These are phyloP conservation scores for Anthostomella pinea DNA, from an alignment of 2,329 filamentous ascomycete species.

Conservation along the genomic window DNA sequence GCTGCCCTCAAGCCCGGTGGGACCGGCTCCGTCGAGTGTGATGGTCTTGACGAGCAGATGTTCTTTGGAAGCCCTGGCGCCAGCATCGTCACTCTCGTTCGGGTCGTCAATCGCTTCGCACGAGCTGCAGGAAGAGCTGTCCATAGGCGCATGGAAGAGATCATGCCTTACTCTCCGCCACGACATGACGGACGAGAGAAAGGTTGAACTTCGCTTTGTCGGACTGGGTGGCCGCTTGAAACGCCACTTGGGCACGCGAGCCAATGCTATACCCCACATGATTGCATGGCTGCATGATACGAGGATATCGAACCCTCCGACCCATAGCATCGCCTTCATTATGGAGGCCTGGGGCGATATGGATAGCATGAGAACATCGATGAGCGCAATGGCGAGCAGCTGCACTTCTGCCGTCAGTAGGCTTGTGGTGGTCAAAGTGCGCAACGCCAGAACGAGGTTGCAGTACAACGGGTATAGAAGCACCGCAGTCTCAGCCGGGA, in stretches of 20 bases:
- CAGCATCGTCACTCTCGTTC: slow-evolving; percentile 25
- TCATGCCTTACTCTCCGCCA: slow-evolving; percentile 47
- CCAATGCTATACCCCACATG: slow-evolving; percentile 79
- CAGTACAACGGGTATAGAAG: slow-evolving; percentile 82
- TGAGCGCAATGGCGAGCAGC: slow-evolving; percentile 75
- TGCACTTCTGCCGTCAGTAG: slow-evolving; percentile 84
- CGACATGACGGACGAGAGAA: slow-evolving; percentile 41
- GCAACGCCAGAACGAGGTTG: slow-evolving; percentile 68
- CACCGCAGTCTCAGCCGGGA: slow-evolving; percentile 57
- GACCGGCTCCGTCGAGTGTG: slow-evolving; percentile 13
- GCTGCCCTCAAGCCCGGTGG: slow-evolving; percentile 6
- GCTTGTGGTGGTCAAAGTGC: slow-evolving; percentile 84
- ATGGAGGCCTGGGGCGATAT: slow-evolving; percentile 80
- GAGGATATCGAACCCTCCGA: slow-evolving; percentile 74
- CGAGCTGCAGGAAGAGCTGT: slow-evolving; percentile 32
- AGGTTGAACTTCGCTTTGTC: slow-evolving; percentile 33
- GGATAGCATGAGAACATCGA: slow-evolving; percentile 77
- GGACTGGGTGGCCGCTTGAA: slow-evolving; percentile 58
- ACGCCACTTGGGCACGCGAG: slow-evolving; percentile 87
- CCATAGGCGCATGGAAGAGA: slow-evolving; percentile 30
- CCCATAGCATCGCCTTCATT: slow-evolving; percentile 80
- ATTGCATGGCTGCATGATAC: slow-evolving; percentile 71
- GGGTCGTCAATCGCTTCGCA: slow-evolving; percentile 31
- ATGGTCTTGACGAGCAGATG: slow-evolving; percentile 18
- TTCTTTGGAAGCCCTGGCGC: slow-evolving; percentile 7